Percentiles rank a stretch among this genome's conserved stretches.
Conservation (phyloP, 75 land plant genomes). For the Sequoia sempervirens region DNA sequence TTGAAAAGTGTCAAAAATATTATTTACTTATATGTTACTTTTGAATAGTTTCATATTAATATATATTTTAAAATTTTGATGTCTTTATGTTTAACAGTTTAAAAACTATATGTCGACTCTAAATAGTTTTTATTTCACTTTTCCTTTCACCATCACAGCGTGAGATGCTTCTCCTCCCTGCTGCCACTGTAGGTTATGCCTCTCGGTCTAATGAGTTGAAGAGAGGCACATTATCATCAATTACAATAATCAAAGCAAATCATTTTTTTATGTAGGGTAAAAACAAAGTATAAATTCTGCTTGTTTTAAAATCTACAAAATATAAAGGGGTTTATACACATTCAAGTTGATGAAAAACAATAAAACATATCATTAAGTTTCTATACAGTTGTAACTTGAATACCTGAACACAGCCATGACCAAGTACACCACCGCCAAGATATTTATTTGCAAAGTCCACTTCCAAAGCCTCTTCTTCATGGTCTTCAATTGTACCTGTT, state of each 20-base stretch:
- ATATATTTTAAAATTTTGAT: too few relatives aligned
- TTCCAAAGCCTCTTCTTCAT: constrained; percentile 63
- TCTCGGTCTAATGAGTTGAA: neutral
- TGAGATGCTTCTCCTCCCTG: too few relatives aligned
- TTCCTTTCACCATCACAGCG: too few relatives aligned
- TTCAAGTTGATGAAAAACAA: neutral
- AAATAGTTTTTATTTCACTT: too few relatives aligned
- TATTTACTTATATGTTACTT: too few relatives aligned
- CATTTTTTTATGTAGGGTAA: neutral
- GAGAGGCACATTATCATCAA: neutral
- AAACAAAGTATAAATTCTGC: neutral
- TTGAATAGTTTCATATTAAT: too few relatives aligned
- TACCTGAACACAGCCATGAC: constrained; percentile 87
- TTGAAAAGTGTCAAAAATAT: too few relatives aligned
- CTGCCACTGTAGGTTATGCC: too few relatives aligned
- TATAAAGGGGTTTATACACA: neutral
- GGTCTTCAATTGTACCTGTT: constrained; percentile 74
- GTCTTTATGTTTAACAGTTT: too few relatives aligned
- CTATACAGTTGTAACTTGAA: neutral
- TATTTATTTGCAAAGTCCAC: constrained; percentile 97
- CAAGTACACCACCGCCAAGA: constrained; percentile 94
- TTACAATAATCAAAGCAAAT: neutral
- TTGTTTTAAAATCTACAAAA: neutral
- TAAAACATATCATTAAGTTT: neutral
- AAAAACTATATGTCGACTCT: too few relatives aligned